Percentiles rank a stretch among this genome's conserved stretches.
These are phyloP conservation scores for Isatis lusitanica DNA, from an alignment of 441 rosid species.

Conservation along the genomic window DNA sequence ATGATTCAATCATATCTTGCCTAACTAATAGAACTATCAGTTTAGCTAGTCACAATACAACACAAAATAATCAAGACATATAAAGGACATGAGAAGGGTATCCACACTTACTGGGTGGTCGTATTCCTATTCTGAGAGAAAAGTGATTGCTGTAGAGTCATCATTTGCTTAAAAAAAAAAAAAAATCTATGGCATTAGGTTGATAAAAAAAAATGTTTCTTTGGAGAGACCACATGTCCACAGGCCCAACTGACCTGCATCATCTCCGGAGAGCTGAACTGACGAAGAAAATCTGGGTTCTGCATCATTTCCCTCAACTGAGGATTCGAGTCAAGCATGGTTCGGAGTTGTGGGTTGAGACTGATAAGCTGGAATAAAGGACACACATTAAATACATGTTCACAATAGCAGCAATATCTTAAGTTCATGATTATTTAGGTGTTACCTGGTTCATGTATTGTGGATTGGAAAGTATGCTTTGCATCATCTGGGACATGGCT, in stretches of 20 bases:
- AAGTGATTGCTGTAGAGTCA: conserved; percentile 55
- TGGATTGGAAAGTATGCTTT: conserved; percentile 57
- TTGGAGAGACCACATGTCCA: neutral
- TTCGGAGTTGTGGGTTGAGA: conserved; percentile 66
- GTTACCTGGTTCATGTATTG: conserved; percentile 70
- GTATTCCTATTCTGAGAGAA: conserved; percentile 50
- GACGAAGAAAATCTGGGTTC: conserved; percentile 68
- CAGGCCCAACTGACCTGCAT: conserved; percentile 51
- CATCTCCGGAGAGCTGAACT: conserved; percentile 63
- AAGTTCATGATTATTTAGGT: conserved; percentile 1
- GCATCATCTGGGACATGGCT: conserved; percentile 67
- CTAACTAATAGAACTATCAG: neutral
- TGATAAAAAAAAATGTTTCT: conserved; percentile 13
- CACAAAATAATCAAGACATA: neutral
- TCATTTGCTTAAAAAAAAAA: conserved; percentile 52
- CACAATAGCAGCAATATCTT: conserved; percentile 6
- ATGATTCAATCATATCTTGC: neutral
- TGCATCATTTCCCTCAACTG: conserved; percentile 80
- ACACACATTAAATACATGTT: conserved; percentile 11
- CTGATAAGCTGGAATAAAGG: conserved; percentile 46
- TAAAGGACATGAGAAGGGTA: neutral
- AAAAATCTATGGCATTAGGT: conserved; percentile 8
- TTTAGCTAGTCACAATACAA: conserved; percentile 5
- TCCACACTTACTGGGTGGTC: conserved; percentile 48
- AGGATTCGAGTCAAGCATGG: conserved; percentile 59